These are phyloP conservation scores for Saccharomyces hybrid DNA, from an alignment of 1,139 yeast genomes.

Conservation along the genomic window DNA sequence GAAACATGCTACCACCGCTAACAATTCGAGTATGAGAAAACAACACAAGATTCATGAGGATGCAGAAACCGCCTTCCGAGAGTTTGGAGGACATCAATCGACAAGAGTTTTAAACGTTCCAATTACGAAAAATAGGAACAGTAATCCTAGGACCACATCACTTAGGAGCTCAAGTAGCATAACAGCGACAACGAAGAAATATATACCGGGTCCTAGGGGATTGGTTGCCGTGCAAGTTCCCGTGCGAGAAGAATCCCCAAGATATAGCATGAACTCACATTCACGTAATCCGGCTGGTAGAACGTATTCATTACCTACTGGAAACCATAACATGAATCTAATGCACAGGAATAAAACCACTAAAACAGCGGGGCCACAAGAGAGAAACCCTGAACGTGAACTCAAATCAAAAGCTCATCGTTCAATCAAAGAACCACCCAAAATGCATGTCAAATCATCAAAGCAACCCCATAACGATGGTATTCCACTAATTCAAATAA, in stretches of 20 bases:
- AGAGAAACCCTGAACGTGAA: not conserved
- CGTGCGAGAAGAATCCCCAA: constrained; percentile 22
- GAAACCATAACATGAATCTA: not conserved
- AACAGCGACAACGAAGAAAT: constrained; percentile 36
- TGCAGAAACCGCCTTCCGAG: not conserved
- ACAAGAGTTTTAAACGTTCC: constrained; percentile 2
- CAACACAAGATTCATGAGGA: not conserved
- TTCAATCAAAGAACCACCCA: not conserved
- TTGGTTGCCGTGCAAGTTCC: constrained; percentile 41
- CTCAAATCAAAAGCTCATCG: not conserved
- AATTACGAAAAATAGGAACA: constrained; percentile 3
- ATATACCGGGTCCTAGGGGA: constrained; percentile 42
- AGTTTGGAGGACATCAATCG: not conserved
- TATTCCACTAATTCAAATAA: constrained; percentile 10
- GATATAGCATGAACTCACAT: not conserved
- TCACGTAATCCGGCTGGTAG: not conserved
- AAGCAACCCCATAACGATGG: not conserved
- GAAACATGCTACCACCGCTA: constrained; percentile 2
- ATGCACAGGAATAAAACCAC: not conserved
- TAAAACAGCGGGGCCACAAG: not conserved
- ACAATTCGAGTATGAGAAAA: constrained; percentile 1
- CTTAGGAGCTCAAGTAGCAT: constrained; percentile 1
- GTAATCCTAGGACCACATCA: constrained; percentile 4
- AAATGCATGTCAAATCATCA: not conserved
- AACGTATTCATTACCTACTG: not conserved